Conservation (phyloP, 1,284 basidiomycete genomes). For the Volvariella volvacea region DNA sequence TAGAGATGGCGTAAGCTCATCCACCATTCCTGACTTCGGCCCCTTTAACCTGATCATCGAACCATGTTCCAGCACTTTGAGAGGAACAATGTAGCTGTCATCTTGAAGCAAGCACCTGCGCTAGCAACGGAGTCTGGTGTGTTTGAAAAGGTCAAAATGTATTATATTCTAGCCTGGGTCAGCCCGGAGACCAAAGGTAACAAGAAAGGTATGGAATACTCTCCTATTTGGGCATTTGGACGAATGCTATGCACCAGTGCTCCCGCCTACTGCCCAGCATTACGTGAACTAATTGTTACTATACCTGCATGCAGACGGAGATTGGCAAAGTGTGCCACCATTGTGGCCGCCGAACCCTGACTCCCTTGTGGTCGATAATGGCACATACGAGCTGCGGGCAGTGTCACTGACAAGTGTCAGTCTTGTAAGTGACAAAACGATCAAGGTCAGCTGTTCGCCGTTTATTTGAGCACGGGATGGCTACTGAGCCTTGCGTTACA, state of each 20-base stretch:
- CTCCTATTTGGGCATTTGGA: neutral
- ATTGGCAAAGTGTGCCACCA: slow-evolving; percentile 60
- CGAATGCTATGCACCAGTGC: neutral
- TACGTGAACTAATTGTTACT: slow-evolving; percentile 1
- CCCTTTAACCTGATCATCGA: slow-evolving; percentile 2
- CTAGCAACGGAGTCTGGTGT: slow-evolving; percentile 38
- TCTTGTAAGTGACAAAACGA: slow-evolving; percentile 61
- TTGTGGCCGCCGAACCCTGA: slow-evolving; percentile 62
- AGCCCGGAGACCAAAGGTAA: slow-evolving; percentile 53
- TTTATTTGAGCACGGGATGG: too few relatives aligned
- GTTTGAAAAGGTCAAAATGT: slow-evolving; percentile 46
- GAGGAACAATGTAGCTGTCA: slow-evolving; percentile 61
- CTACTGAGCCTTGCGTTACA: too few relatives aligned
- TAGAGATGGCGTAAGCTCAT: slow-evolving; percentile 64
- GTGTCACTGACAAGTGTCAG: slow-evolving; percentile 75
- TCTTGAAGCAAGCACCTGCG: slow-evolving; percentile 66
- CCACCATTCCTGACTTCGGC: neutral
- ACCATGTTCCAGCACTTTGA: slow-evolving; percentile 65
- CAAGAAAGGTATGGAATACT: slow-evolving; percentile 37
- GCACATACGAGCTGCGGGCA: slow-evolving; percentile 64
- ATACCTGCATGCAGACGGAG: slow-evolving; percentile 42
- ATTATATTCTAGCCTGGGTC: slow-evolving; percentile 76
- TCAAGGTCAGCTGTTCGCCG: slow-evolving; percentile 53
- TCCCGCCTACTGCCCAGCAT: neutral
- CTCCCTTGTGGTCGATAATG: slow-evolving; percentile 40